Evolutionary conservation across 768 basidiomycete species (phyloP), one percentile per base, ranked within the genome.

Genomic region (Leucosporidium creatinivorum): DNA sequence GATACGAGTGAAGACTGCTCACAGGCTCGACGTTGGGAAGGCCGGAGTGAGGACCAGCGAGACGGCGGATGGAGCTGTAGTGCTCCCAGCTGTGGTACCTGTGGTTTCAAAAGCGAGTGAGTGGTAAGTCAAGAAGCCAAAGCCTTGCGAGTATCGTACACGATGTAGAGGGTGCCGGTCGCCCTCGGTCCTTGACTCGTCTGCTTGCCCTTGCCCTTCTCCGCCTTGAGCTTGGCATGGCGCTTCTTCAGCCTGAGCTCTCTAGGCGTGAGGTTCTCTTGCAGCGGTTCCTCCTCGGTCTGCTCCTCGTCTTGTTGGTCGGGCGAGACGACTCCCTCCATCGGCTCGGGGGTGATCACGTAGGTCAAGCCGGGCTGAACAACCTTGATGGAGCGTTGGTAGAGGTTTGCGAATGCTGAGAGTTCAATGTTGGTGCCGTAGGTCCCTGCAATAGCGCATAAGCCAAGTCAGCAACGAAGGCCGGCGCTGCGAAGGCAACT

Each of bases 361-460:
- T 93, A 93, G 31, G 92, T 88, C 44, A 96, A 82, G 2, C 89
- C 90, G 0, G 93, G 92, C 75, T 94, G 93, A 61, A 93, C 84
- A 66, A 96, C 91, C 80, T 94, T 94, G 77, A 96, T 87, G 74
- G 91, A 84, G 36, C 87, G 82, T 63, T 81, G 80, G 58, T 83
- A 83, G 80, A 91, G 84, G 73, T 92, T 89, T 5, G 93, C 87
- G 77, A 93, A 94, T 1, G 91, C 91, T 23, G 88, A 89, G n/a
- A 96, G 82, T 77, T 96, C 93, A 74, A 96, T 84, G 78, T 96
- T 91, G 1, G 91, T 91, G 51, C 92, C 93, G 68, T 93, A 94
- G 2, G 92, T 93, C 50, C 72, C 67, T 67, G 70, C n/a, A 59
- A 51, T 36, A 63, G 57, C n/a, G 25, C 36, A 21, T 26, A 17